These are phyloP conservation scores for Amanita muscaria DNA, from an alignment of 768 basidiomycete genomes.

Conservation along the genomic window DNA sequence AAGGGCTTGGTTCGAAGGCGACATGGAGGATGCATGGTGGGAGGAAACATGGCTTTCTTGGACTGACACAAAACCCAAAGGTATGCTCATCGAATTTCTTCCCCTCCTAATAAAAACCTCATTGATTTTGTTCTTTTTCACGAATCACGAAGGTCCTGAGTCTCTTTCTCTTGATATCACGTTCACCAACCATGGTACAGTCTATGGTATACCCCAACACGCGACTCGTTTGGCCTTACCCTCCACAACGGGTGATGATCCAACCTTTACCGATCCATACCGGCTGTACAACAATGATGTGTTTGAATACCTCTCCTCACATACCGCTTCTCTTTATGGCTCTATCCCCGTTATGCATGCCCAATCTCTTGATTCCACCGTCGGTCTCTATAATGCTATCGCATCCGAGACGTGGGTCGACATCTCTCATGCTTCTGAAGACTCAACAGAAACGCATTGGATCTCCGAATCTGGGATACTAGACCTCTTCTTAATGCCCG, in stretches of 20 bases:
- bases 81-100: too few species aligned
- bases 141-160: constrained; percentile 71
- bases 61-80: constrained; percentile 94
- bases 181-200: constrained; percentile 85
- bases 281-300: constrained; percentile 93
- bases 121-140: constrained; percentile 4
- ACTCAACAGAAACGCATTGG: constrained; percentile 88
- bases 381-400: constrained; percentile 82
- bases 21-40: constrained; percentile 77
- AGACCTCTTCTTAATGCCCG: constrained; percentile 89
- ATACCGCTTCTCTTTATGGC: constrained; percentile 79
- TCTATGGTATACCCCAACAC: constrained; percentile 96
- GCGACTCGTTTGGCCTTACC: constrained; percentile 87
- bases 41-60: constrained; percentile 82
- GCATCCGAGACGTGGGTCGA: constrained; percentile 96
- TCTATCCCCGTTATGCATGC: constrained; percentile 91
- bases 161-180: constrained; percentile 86
- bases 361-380: constrained; percentile 78
- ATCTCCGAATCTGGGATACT: constrained; percentile 95
- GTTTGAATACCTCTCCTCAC: constrained; percentile 87
- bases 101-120: neutral
- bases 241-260: constrained; percentile 71
- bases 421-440: constrained; percentile 57
- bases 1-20: constrained; percentile 52
- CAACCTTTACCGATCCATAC: constrained; percentile 83